Percentiles rank a stretch among this genome's conserved stretches.
Evolutionary conservation across 768 basidiomycete genomes (phyloP).

Genomic region (Suillus variegatus): DNA sequence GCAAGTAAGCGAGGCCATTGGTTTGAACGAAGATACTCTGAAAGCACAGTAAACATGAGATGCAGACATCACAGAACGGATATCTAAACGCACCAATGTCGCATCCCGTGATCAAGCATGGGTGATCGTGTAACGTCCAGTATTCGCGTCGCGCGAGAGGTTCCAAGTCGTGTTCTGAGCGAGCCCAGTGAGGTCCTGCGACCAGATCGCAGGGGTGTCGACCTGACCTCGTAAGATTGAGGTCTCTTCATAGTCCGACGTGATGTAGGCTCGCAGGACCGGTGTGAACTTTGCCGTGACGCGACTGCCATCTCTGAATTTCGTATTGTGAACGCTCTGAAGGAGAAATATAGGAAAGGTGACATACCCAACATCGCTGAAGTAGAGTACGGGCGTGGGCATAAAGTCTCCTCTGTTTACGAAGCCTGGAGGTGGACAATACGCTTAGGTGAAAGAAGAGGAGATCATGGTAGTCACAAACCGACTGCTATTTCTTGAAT

Average conservation of each 20-base stretch:
- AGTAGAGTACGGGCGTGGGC: background rate
- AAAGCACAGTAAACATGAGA: background rate
- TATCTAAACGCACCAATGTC: background rate
- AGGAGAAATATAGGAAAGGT: background rate
- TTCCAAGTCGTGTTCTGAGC: background rate
- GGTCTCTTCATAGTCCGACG: slow-evolving; percentile 5
- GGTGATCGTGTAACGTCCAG: background rate
- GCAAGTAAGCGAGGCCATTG: background rate
- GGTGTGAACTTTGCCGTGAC: slow-evolving; percentile 1
- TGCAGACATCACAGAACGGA: no score
- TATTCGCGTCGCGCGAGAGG: background rate
- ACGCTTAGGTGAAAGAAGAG: background rate
- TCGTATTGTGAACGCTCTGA: background rate
- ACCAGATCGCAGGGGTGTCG: background rate
- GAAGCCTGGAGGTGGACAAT: background rate
- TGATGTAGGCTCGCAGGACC: background rate
- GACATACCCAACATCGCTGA: background rate
- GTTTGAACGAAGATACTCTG: background rate
- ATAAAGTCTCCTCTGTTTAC: background rate
- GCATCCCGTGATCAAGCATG: background rate
- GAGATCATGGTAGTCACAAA: no score
- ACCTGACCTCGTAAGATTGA: background rate
- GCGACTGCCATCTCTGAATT: background rate
- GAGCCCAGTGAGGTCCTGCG: background rate
- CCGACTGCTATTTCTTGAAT: background rate